Conservation (phyloP, 192 early-diverging fungal species). For the Backusella australiensis region DNA sequence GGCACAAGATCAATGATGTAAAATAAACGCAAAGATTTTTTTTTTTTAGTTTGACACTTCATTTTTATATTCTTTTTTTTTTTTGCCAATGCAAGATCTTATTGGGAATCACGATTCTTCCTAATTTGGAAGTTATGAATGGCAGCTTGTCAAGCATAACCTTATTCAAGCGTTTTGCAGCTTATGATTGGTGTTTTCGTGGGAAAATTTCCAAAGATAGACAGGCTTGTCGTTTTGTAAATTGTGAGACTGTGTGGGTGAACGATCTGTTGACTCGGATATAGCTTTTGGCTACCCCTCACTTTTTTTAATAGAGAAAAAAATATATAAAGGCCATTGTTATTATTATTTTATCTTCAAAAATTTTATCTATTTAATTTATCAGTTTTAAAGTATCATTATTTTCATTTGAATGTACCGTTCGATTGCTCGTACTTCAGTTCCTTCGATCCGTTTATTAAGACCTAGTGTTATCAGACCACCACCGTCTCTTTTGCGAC, state of each 20-base stretch:
- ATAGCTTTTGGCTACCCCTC: neutral
- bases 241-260: neutral
- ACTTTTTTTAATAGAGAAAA: neutral
- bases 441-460: neutral
- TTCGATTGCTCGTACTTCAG: neutral
- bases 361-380: neutral
- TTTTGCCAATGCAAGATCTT: neutral
- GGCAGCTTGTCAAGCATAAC: neutral
- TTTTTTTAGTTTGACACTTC: neutral
- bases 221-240: neutral
- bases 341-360: neutral
- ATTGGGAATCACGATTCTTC: neutral
- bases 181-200: constrained; percentile 18
- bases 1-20: neutral
- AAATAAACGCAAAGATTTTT: neutral
- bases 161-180: neutral
- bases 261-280: neutral
- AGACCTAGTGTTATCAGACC: neutral
- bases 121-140: neutral
- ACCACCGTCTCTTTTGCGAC: neutral
- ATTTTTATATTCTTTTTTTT: neutral
- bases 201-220: constrained; percentile 9
- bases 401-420: constrained; percentile 3
- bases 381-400: neutral
- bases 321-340: neutral